Conservation (phyloP, 176 grass and related monocot genomes). For the Typha latifolia region DNA sequence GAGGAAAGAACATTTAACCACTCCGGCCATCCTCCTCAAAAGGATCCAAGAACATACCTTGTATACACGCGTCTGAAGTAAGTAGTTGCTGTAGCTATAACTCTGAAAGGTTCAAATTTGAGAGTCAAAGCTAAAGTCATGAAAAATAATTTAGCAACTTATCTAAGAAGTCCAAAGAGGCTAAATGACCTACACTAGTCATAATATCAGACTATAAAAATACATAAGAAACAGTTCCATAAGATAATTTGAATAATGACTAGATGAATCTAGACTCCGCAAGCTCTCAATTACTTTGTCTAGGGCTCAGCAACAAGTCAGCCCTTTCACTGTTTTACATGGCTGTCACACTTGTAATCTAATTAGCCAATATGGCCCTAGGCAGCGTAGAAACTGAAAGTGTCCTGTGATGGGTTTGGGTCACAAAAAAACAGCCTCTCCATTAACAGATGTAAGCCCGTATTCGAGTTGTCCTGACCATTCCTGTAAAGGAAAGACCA, state of each 20-base stretch:
- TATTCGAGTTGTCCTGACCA: no score
- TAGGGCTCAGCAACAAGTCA: no score
- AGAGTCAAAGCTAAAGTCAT: constrained; percentile 8
- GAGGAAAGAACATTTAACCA: neutral
- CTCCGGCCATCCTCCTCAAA: neutral
- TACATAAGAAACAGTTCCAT: neutral
- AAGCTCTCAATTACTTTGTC: no score
- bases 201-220: neutral
- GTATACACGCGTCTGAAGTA: constrained; percentile 98
- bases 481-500: no score
- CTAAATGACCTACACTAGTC: neutral
- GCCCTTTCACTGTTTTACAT: no score
- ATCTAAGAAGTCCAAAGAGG: neutral
- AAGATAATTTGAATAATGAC: neutral
- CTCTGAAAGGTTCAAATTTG: constrained; percentile 52
- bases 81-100: constrained; percentile 89
- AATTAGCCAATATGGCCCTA: no score
- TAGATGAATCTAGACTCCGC: neutral
- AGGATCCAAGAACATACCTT: constrained; percentile 49
- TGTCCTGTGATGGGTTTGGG: no score
- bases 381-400: no score
- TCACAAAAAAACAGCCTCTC: no score
- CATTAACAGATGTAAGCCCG: no score
- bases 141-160: neutral
- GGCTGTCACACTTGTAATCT: no score